These are phyloP conservation scores for Aspergillus novofumigatus DNA, from an alignment of 2,329 filamentous ascomycete species.

Conservation along the genomic window DNA sequence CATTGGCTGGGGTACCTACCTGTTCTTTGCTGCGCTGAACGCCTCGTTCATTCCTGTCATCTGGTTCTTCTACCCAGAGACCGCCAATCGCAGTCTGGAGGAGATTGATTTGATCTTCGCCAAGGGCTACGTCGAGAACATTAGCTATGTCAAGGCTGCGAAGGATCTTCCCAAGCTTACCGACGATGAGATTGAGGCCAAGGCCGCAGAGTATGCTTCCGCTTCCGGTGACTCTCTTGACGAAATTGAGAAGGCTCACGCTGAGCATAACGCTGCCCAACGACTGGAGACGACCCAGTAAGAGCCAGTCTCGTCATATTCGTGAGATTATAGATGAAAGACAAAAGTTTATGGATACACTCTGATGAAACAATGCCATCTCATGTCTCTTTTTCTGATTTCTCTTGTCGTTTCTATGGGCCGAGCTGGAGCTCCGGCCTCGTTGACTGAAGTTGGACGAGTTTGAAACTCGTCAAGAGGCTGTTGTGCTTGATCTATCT, in stretches of 20 bases:
- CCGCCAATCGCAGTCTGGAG: slow-evolving; percentile 42
- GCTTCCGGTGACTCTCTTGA: slow-evolving; percentile 10
- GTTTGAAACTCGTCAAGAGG: not conserved
- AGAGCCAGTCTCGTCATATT: slow-evolving; percentile 11
- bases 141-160: slow-evolving; percentile 34
- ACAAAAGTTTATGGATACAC: not conserved
- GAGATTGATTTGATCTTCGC: slow-evolving; percentile 45
- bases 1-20: slow-evolving; percentile 42
- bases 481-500: not conserved
- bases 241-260: slow-evolving; percentile 22
- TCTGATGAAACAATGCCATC: not conserved
- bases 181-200: slow-evolving; percentile 32
- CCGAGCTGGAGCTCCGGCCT: not conserved
- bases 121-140: slow-evolving; percentile 42
- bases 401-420: not conserved
- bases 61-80: slow-evolving; percentile 54
- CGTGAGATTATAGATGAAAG: not conserved
- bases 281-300: slow-evolving; percentile 8
- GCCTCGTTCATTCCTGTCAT: slow-evolving; percentile 48
- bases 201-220: slow-evolving; percentile 31
- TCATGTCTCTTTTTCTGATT: not conserved
- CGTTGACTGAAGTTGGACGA: not conserved
- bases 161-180: slow-evolving; percentile 30
- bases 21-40: slow-evolving; percentile 43
- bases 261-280: slow-evolving; percentile 7